A percentile compares a stretch with the other conserved stretches of the same genome.
Conservation (phyloP, 192 early-diverging fungal species). For the Backusella luteola region DNA sequence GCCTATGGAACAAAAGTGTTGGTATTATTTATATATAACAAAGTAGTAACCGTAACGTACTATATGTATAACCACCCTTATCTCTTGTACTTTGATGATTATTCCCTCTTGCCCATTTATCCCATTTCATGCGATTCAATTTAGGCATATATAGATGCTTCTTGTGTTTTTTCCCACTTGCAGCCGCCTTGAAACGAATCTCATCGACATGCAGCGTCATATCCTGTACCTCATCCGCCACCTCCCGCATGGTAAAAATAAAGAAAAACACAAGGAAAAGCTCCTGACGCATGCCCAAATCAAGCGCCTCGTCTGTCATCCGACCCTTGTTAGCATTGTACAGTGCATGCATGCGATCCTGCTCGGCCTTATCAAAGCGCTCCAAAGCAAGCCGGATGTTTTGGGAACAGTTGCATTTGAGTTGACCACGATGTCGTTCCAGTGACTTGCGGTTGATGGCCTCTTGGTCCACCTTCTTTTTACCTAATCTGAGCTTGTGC, state of each 20-base stretch:
- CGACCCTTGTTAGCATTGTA: not conserved
- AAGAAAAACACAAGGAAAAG: constrained; percentile 54
- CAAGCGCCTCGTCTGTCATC: not conserved
- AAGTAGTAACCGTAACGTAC: not conserved
- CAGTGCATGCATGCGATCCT: constrained; percentile 22
- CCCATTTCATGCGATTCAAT: constrained; percentile 29
- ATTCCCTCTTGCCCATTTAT: constrained; percentile 25
- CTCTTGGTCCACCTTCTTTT: not conserved
- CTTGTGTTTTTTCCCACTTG: constrained; percentile 17
- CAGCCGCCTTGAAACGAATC: not conserved
- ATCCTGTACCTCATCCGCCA: constrained; percentile 39
- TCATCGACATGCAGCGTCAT: constrained; percentile 20
- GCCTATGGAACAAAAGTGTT: not conserved
- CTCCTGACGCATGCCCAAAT: constrained; percentile 42
- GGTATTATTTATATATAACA: not conserved
- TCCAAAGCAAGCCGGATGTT: constrained; percentile 9
- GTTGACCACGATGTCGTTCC: not conserved
- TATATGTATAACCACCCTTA: constrained; percentile 27
- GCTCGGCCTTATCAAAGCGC: constrained; percentile 27
- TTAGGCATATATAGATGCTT: constrained; percentile 32
- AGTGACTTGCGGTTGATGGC: not conserved
- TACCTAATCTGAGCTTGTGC: constrained; percentile 10
- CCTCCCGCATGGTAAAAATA: constrained; percentile 48
- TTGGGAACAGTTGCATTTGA: constrained; percentile 21
- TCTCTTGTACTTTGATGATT: constrained; percentile 27